A percentile compares a stretch with the other conserved stretches of the same genome.
phyloP scores from a whole-genome alignment of 345 rosid genomes.

The Citrus australasica region DNA sequence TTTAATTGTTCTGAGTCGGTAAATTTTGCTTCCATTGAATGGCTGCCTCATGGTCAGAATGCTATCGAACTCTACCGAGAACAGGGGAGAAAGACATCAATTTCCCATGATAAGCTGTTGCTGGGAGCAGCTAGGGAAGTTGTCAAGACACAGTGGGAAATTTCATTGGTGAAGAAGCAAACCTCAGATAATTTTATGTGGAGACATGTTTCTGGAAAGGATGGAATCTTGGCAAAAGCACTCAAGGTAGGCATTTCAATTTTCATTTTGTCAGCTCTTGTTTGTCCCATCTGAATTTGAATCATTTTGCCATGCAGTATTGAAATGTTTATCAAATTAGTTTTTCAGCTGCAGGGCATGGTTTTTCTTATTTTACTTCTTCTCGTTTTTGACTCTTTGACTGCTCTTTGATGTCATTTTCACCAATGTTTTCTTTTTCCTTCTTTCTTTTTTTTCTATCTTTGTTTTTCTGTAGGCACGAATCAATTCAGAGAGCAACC shows the following conservation, averaged over 20 bases:
- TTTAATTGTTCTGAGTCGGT: conserved; percentile 63
- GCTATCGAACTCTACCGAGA: conserved; percentile 49
- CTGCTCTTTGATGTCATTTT: background rate
- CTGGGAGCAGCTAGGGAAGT: conserved; percentile 58
- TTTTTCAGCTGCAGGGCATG: background rate
- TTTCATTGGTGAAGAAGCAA: conserved; percentile 31
- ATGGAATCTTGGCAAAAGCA: conserved; percentile 52
- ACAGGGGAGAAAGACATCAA: conserved; percentile 36
- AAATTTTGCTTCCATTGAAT: conserved; percentile 67
- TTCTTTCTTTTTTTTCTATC: background rate
- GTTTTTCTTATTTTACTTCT: background rate
- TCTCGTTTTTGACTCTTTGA: conserved; percentile 2
- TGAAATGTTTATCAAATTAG: background rate
- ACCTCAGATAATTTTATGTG: conserved; percentile 38
- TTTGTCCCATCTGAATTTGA: conserved; percentile 4
- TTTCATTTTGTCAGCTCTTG: background rate
- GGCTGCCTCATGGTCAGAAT: conserved; percentile 68
- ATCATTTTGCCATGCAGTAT: background rate
- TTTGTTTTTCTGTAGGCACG: conserved; percentile 38
- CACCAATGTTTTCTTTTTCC: background rate
- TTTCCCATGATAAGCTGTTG: conserved; percentile 68
- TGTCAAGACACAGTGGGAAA: conserved; percentile 56
- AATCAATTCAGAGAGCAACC: conserved; percentile 41
- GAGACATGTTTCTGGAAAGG: conserved; percentile 48
- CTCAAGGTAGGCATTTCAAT: conserved; percentile 40